Conservation (phyloP, 1,284 basidiomycete species). For the Puccinia brachypodii region DNA sequence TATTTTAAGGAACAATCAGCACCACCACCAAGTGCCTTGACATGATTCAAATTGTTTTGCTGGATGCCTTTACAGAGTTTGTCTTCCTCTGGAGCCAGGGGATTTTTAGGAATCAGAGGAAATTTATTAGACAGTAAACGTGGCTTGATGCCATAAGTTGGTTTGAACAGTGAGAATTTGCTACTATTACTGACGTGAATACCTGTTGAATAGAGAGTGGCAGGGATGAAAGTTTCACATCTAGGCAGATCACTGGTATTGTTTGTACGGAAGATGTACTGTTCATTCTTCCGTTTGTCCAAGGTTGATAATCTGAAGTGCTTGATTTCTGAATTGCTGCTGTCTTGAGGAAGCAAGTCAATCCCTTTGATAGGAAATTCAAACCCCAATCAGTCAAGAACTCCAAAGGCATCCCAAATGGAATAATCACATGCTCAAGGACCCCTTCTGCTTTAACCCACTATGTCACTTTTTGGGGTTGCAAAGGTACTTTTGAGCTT, state of each 20-base stretch:
- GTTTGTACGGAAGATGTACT: neutral
- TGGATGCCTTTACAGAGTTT: no score
- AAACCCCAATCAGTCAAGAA: neutral
- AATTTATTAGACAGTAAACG: no score
- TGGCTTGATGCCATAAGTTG: neutral
- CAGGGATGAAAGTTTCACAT: neutral
- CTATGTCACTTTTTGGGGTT: neutral
- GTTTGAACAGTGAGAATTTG: neutral
- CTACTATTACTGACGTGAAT: neutral
- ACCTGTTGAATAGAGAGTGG: neutral
- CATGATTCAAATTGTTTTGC: no score
- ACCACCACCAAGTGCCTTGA: no score
- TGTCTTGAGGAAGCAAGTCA: neutral
- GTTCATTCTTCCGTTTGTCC: neutral
- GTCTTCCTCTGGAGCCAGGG: no score
- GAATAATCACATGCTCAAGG: neutral
- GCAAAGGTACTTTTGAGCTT: no score
- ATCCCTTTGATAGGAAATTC: constrained; percentile 6
- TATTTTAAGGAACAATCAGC: no score
- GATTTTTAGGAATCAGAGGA: no score
- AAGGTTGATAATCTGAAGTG: neutral
- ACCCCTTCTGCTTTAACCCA: neutral
- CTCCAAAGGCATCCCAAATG: neutral
- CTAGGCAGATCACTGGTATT: neutral
- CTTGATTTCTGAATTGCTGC: neutral